phyloP scores from a whole-genome alignment of 2,329 filamentous ascomycete genomes.

The Apiospora phragmitis region DNA sequence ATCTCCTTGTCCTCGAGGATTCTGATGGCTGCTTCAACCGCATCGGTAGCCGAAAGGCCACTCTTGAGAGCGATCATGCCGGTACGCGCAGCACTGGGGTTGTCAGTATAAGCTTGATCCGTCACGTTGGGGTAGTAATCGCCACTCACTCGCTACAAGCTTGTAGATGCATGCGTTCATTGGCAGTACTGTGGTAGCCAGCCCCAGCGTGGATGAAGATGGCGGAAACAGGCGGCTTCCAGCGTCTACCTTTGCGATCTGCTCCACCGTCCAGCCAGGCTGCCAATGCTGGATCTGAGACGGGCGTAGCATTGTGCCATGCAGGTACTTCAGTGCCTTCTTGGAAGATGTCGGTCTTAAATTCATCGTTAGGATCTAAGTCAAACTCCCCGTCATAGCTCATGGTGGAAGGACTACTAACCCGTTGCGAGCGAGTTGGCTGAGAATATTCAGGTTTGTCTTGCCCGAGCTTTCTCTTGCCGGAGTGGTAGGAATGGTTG shows the following conservation, averaged over 20 bases:
- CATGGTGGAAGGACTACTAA: not conserved
- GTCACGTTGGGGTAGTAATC: not conserved
- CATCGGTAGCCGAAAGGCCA: conserved; percentile 81
- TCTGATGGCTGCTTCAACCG: conserved; percentile 85
- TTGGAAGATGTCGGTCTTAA: not conserved
- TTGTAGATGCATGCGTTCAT: conserved; percentile 80
- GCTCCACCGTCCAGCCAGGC: conserved; percentile 39
- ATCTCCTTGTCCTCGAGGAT: conserved; percentile 91
- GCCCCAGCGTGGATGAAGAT: conserved; percentile 97
- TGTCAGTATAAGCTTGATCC: conserved; percentile 5
- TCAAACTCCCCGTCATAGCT: not conserved
- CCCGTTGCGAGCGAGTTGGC: not conserved
- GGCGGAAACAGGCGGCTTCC: conserved; percentile 47
- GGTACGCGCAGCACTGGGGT: conserved; percentile 73
- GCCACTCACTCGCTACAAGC: conserved; percentile 80
- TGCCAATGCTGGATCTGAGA: conserved; percentile 8
- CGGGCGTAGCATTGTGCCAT: not conserved
- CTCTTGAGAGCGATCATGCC: conserved; percentile 79
- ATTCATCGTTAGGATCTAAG: not conserved
- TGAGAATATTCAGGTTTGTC: not conserved
- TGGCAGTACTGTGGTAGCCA: conserved; percentile 86
- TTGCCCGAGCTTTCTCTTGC: not conserved
- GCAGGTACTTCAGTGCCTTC: not conserved
- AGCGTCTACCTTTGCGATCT: conserved; percentile 38
- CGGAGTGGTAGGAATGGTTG: not conserved